These are phyloP conservation scores for Pseudocercospora fijiensis DNA, from an alignment of 2,329 filamentous ascomycete species.

Conservation along the genomic window DNA sequence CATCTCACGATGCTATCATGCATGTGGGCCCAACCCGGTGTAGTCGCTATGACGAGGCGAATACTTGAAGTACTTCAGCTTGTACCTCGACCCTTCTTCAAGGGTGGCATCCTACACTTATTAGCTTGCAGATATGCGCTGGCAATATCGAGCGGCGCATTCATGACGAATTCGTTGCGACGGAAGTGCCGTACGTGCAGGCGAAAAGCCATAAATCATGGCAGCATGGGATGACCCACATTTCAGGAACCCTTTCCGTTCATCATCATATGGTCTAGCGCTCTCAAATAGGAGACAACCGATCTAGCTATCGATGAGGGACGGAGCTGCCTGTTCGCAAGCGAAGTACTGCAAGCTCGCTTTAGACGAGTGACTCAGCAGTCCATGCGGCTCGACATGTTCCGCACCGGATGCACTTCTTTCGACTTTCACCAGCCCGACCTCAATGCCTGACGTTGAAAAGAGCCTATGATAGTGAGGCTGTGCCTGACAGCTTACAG, in stretches of 20 bases:
- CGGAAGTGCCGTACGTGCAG: slow-evolving; percentile 2
- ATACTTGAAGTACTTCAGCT: slow-evolving; percentile 1
- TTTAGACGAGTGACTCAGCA: background rate
- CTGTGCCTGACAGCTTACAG: slow-evolving; percentile 26
- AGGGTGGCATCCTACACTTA: slow-evolving; percentile 15
- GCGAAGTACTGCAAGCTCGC: background rate
- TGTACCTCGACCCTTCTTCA: slow-evolving; percentile 9
- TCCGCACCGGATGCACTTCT: background rate
- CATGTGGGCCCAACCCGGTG: slow-evolving; percentile 14
- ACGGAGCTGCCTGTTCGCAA: background rate
- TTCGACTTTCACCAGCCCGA: background rate
- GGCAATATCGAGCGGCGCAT: slow-evolving; percentile 15
- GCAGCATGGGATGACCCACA: background rate
- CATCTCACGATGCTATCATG: slow-evolving; percentile 20
- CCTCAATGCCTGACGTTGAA: slow-evolving; percentile 23
- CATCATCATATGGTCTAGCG: background rate
- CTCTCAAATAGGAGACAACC: background rate
- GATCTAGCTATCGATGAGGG: background rate
- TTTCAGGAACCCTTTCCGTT: background rate
- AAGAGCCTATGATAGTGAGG: slow-evolving; percentile 22
- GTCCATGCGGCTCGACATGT: background rate
- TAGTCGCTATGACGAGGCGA: slow-evolving; percentile 1
- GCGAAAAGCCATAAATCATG: background rate
- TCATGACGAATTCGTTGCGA: slow-evolving; percentile 10
- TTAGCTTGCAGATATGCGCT: slow-evolving; percentile 22